Conservation (phyloP, 2,329 filamentous ascomycete species). For the Lachnellula arida region DNA sequence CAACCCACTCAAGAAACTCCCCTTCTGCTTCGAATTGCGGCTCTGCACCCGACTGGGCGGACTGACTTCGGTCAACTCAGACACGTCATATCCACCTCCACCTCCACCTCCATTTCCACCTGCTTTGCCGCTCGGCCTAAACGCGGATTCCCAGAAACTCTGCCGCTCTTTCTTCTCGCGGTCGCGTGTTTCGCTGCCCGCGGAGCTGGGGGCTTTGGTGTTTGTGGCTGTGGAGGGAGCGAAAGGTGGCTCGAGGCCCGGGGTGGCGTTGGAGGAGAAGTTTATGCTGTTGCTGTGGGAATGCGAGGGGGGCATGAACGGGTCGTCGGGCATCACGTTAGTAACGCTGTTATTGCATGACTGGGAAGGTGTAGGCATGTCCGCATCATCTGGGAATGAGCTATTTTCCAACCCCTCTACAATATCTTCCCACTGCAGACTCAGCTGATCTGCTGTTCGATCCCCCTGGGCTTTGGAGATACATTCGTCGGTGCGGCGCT, state of each 20-base stretch:
- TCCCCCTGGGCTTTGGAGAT: constrained; percentile 28
- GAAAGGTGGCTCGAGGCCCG: constrained; percentile 1
- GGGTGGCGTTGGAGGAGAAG: background rate
- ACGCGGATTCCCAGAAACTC: constrained; percentile 31
- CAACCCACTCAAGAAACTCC: constrained; percentile 28
- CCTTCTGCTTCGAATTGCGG: constrained; percentile 24
- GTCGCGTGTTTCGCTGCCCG: constrained; percentile 22
- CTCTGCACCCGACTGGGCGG: constrained; percentile 21
- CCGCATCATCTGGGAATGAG: constrained; percentile 9
- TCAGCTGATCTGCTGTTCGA: constrained; percentile 20
- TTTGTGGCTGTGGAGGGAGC: constrained; percentile 7
- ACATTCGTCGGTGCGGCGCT: constrained; percentile 31
- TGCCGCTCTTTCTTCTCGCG: constrained; percentile 24
- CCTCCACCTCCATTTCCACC: background rate
- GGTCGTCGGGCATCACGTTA: background rate
- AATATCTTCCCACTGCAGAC: constrained; percentile 28
- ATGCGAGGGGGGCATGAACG: background rate
- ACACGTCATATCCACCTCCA: constrained; percentile 11
- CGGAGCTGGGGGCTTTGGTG: constrained; percentile 18
- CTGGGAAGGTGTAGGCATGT: background rate
- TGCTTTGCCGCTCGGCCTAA: constrained; percentile 23
- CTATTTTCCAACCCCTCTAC: constrained; percentile 22
- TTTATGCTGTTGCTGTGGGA: background rate
- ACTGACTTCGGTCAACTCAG: constrained; percentile 8
- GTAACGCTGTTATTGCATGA: background rate